Percentiles rank a stretch among this genome's conserved stretches.
Evolutionary conservation across 352 stramenopile species (phyloP).

Genomic region (Blastocystis sp.): DNA sequence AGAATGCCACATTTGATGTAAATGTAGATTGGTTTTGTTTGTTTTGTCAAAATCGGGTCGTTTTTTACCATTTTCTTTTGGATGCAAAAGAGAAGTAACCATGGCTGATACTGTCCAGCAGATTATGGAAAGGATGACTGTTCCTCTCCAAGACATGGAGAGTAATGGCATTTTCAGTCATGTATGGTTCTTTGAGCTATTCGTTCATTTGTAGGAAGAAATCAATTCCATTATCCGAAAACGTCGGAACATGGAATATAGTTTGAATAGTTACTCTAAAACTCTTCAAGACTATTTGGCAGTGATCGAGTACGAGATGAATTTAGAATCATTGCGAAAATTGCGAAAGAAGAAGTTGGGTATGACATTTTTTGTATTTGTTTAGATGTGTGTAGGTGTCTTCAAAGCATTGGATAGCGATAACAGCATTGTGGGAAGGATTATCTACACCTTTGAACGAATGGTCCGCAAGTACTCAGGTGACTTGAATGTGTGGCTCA

Average conservation of each 20-base stretch:
- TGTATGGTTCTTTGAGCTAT: constrained; percentile 14
- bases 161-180: constrained; percentile 51
- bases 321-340: constrained; percentile 46
- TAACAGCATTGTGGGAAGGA: constrained; percentile 2
- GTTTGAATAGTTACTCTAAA: constrained; percentile 16
- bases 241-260: constrained; percentile 52
- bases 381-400: constrained; percentile 10
- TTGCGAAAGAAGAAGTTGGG: constrained; percentile 37
- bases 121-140: constrained; percentile 60
- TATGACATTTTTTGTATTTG: not conserved
- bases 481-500: constrained; percentile 57
- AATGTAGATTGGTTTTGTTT: not conserved
- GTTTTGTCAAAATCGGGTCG: not conserved
- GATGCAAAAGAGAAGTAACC: not conserved
- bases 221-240: constrained; percentile 61
- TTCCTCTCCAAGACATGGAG: constrained; percentile 52
- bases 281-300: constrained; percentile 44
- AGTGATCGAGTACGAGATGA: constrained; percentile 60
- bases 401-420: constrained; percentile 6
- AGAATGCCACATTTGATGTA: not conserved
- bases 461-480: constrained; percentile 29
- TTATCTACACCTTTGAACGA: constrained; percentile 35
- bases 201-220: constrained; percentile 21
- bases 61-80: not conserved
- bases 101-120: constrained; percentile 55